Evolutionary conservation across 2,329 filamentous ascomycete genomes (phyloP).

Genomic region (Stagonosporopsis vannaccii): DNA sequence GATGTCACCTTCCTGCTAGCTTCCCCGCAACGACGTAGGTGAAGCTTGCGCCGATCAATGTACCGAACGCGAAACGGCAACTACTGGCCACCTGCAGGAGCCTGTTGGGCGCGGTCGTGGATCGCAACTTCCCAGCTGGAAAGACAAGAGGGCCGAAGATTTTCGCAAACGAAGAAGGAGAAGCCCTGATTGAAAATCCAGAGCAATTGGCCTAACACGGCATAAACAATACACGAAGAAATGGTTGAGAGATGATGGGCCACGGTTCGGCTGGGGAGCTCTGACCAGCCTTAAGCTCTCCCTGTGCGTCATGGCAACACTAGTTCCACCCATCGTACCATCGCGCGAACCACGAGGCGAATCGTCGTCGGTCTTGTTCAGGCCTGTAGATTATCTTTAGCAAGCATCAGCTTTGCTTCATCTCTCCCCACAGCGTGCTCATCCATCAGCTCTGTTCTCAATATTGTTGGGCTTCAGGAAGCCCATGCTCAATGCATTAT

Average conservation of each 20-base stretch:
- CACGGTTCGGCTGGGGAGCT: slow-evolving; percentile 1
- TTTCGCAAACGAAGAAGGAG: not conserved
- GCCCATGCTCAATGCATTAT: slow-evolving; percentile 1
- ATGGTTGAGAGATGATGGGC: slow-evolving; percentile 22
- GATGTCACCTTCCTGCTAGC: slow-evolving; percentile 21
- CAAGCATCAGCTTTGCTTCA: not conserved
- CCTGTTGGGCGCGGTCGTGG: slow-evolving; percentile 9
- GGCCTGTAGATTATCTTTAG: not conserved
- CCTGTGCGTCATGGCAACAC: slow-evolving; percentile 10
- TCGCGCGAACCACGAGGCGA: slow-evolving; percentile 10
- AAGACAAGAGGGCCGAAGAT: not conserved
- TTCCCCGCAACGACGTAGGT: slow-evolving; percentile 39
- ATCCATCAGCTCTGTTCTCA: not conserved
- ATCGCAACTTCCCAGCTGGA: not conserved
- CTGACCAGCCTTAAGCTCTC: slow-evolving; percentile 12
- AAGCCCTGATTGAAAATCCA: slow-evolving; percentile 5
- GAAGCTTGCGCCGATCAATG: slow-evolving; percentile 34
- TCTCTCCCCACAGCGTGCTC: not conserved
- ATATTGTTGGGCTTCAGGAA: not conserved
- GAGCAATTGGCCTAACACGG: slow-evolving; percentile 17
- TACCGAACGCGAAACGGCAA: slow-evolving; percentile 32
- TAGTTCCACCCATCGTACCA: not conserved
- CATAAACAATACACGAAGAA: slow-evolving; percentile 20
- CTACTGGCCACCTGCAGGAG: slow-evolving; percentile 27
- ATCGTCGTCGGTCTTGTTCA: not conserved